Base-by-base conservation (phyloP, 441 rosid genomes). In the Viola pubescens region DNA sequence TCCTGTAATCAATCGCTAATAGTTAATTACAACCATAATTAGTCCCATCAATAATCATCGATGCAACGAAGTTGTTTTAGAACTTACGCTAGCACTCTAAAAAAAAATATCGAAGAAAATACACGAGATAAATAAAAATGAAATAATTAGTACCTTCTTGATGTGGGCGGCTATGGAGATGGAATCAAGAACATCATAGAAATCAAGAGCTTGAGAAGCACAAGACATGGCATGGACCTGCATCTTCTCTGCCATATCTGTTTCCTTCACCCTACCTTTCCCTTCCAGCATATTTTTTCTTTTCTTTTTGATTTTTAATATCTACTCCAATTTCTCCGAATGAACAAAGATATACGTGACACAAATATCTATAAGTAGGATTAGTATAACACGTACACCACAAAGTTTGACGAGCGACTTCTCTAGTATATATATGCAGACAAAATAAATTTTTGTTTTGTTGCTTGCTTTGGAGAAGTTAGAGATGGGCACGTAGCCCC, bases 161-260 rank as follows among this genome's bases (percentile, higher is more conserved):
- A 89, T 81, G 67, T 78, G 84, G 71, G 78, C 83, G 66, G 87
- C 88, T 37, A 87, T 79, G 64, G 87, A 75, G 61, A 65, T 53
- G 75, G 65, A 83, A 62, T 89, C 86, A 26, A 66, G n/a, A 37
- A 89, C 89, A 68, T 87, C 89, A 56, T 78, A 82, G 46, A 79
- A 69, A 75, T 87, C 92, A 53, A 89, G 68, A 64, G 91, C 89
- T 55, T 78, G 77, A 77, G 87, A 87, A 69, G 95, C 91, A 68
- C 65, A 75, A 44, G 78, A 72, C 97, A 89, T 79, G 63, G 97
- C 95, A 47, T 83, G 77, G 61, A 69, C 59, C 74, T 89, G 87
- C 95, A 89, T 83, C 82, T 80, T 85, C 81, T 65, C 51, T 9
- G 91, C 84, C 97, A 89, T 89, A 59, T 89, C 87, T 60, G 92